A percentile compares a stretch with the other conserved stretches of the same genome.
Evolutionary conservation across 2,329 filamentous ascomycete genomes (phyloP).

Genomic region (Calonectria hawksworthii): DNA sequence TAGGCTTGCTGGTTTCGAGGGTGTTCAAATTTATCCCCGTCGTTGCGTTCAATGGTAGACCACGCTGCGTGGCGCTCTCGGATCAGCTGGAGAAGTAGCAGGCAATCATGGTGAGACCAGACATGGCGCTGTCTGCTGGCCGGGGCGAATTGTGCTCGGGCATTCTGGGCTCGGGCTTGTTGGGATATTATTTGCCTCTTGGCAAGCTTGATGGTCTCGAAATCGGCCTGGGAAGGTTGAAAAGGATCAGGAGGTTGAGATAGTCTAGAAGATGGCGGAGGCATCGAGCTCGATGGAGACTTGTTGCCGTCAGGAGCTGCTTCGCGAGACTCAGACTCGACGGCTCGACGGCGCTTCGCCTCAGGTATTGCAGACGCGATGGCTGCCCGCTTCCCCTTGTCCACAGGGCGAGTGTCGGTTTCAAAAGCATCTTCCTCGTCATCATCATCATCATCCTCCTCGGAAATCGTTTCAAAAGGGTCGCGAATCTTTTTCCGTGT

Average conservation of each 20-base stretch:
- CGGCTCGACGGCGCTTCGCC: slow-evolving; percentile 29
- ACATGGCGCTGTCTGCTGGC: slow-evolving; percentile 45
- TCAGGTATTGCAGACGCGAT: slow-evolving; percentile 27
- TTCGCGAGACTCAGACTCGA: not conserved
- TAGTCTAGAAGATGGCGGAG: not conserved
- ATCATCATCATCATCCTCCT: slow-evolving; percentile 30
- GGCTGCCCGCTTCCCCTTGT: slow-evolving; percentile 41
- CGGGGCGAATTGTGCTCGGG: slow-evolving; percentile 40
- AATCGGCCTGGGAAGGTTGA: slow-evolving; percentile 25
- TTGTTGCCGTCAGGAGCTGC: slow-evolving; percentile 12
- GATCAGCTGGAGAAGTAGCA: slow-evolving; percentile 59
- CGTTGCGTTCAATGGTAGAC: slow-evolving; percentile 49
- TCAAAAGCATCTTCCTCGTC: slow-evolving; percentile 47
- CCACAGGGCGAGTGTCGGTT: slow-evolving; percentile 44
- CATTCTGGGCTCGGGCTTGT: slow-evolving; percentile 41
- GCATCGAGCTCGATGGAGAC: slow-evolving; percentile 15
- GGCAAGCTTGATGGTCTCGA: slow-evolving; percentile 46
- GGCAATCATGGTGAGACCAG: slow-evolving; percentile 61
- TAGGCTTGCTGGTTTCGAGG: slow-evolving; percentile 68
- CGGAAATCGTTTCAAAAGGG: not conserved
- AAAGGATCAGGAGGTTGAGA: slow-evolving; percentile 20
- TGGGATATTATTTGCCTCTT: slow-evolving; percentile 38
- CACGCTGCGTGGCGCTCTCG: slow-evolving; percentile 45
- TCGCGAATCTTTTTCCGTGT: slow-evolving; percentile 14
- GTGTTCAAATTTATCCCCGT: slow-evolving; percentile 55